A percentile compares a stretch with the other conserved stretches of the same genome.
These are phyloP conservation scores for Zychaea mexicana DNA, from an alignment of 371 early-diverging fungal genomes.

Conservation along the genomic window DNA sequence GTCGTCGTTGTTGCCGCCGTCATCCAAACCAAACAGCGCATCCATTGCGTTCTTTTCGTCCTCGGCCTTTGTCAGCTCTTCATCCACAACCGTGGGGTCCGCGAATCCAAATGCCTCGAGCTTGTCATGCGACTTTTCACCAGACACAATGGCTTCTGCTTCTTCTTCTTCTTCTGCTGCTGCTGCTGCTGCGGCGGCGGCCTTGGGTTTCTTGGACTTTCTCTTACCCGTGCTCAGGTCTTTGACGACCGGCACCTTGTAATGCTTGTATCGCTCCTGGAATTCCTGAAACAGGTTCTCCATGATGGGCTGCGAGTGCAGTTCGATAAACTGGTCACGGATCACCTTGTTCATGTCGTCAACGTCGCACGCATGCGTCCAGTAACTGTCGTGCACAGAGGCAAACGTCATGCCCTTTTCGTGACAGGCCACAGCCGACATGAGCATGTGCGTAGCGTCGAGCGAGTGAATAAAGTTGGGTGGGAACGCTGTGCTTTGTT, in stretches of 20 bases:
- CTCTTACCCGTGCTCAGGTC: conserved; percentile 26
- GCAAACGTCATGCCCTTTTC: conserved; percentile 84
- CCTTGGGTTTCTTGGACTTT: conserved; percentile 2
- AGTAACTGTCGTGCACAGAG: conserved; percentile 97
- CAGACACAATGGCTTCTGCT: too few species aligned
- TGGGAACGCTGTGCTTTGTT: conserved; percentile 97
- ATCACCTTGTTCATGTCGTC: conserved; percentile 85
- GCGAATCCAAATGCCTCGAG: conserved; percentile 18
- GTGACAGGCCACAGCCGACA: conserved; percentile 90
- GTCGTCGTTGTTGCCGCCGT: conserved; percentile 8
- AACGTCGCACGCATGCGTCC: conserved; percentile 96
- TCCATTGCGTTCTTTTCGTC: conserved; percentile 33
- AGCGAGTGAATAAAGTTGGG: conserved; percentile 98
- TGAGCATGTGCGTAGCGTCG: conserved; percentile 97
- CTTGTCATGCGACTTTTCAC: background rate
- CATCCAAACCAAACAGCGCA: conserved; percentile 35
- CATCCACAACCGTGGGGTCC: conserved; percentile 1
- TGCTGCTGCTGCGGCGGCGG: conserved; percentile 5
- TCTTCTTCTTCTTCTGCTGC: conserved; percentile 14
- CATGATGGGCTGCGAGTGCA: conserved; percentile 89
- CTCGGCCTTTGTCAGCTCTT: conserved; percentile 14
- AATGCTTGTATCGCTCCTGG: conserved; percentile 75
- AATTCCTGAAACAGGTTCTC: conserved; percentile 84
- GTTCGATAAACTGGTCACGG: conserved; percentile 87
- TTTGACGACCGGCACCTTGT: conserved; percentile 64